Evolutionary conservation across 2,329 filamentous ascomycete genomes (phyloP).

Genomic region (Neobulgaria alba): DNA sequence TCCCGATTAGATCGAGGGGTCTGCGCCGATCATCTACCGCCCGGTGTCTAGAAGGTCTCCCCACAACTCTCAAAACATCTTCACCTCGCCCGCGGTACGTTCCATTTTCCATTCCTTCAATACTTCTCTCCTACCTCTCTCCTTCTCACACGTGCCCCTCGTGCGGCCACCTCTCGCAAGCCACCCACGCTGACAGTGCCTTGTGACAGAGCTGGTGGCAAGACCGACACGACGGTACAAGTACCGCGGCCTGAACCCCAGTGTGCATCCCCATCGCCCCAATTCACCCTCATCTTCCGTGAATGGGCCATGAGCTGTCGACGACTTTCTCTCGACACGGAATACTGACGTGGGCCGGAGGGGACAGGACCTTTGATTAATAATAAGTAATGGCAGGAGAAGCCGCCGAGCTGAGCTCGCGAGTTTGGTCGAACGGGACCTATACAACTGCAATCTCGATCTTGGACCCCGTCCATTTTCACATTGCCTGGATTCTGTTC

Average conservation of each 20-base stretch:
- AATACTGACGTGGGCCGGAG: constrained; percentile 26
- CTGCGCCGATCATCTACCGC: no score
- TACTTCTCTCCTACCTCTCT: no score
- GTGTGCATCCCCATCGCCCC: constrained; percentile 6
- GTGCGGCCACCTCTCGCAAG: constrained; percentile 10
- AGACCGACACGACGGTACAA: constrained; percentile 4
- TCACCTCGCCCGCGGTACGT: no score
- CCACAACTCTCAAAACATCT: no score
- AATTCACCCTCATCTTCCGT: constrained; percentile 9
- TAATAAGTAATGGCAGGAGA: constrained; percentile 27
- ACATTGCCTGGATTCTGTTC: constrained; percentile 56
- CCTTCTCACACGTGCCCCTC: constrained; percentile 14
- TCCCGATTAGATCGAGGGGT: no score
- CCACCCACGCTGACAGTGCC: constrained; percentile 20
- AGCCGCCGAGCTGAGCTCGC: constrained; percentile 18
- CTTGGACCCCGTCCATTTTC: constrained; percentile 29
- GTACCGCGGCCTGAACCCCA: constrained; percentile 18
- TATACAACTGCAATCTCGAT: constrained; percentile 11
- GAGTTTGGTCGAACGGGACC: neutral
- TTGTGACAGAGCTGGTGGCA: constrained; percentile 23
- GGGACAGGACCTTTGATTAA: constrained; percentile 13
- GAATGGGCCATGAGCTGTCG: constrained; percentile 25
- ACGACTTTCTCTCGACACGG: constrained; percentile 17
- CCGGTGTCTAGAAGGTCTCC: no score
- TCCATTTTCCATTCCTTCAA: no score